These are phyloP conservation scores for Alternaria arborescens DNA, from an alignment of 2,329 filamentous ascomycete species.

Conservation along the genomic window DNA sequence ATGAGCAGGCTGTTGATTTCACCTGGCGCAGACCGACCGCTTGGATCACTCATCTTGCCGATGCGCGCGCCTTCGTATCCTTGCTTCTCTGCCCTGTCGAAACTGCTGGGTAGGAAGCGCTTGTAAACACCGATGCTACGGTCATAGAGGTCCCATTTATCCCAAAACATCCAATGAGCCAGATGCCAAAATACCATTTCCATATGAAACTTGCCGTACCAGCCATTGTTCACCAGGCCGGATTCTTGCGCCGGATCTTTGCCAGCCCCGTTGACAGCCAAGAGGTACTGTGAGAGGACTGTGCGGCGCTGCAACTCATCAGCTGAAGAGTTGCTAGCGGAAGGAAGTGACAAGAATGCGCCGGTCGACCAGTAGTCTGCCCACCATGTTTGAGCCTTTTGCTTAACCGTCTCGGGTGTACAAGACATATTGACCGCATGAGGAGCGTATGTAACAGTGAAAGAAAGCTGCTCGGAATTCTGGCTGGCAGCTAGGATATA, in stretches of 20 bases:
- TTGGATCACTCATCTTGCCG: constrained; percentile 67
- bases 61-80: constrained; percentile 57
- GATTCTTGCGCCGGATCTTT: constrained; percentile 58
- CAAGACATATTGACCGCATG: constrained; percentile 45
- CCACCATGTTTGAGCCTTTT: constrained; percentile 57
- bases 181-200: constrained; percentile 66
- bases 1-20: constrained; percentile 69
- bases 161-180: constrained; percentile 62
- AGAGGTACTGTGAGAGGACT: constrained; percentile 63
- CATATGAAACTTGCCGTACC: constrained; percentile 66
- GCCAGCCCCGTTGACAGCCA: constrained; percentile 62
- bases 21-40: constrained; percentile 64
- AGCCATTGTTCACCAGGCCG: constrained; percentile 63
- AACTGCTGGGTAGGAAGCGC: constrained; percentile 54
- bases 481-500: constrained; percentile 52
- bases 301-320: constrained; percentile 62
- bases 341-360: constrained; percentile 62
- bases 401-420: constrained; percentile 35
- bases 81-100: constrained; percentile 48
- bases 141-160: constrained; percentile 56
- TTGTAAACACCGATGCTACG: constrained; percentile 60
- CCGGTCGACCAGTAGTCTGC: constrained; percentile 60
- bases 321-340: constrained; percentile 51
- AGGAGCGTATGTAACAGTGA: constrained; percentile 37
- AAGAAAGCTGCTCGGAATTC: constrained; percentile 34